phyloP scores from a whole-genome alignment of 2,329 filamentous ascomycete genomes.

The Monilinia laxa region DNA sequence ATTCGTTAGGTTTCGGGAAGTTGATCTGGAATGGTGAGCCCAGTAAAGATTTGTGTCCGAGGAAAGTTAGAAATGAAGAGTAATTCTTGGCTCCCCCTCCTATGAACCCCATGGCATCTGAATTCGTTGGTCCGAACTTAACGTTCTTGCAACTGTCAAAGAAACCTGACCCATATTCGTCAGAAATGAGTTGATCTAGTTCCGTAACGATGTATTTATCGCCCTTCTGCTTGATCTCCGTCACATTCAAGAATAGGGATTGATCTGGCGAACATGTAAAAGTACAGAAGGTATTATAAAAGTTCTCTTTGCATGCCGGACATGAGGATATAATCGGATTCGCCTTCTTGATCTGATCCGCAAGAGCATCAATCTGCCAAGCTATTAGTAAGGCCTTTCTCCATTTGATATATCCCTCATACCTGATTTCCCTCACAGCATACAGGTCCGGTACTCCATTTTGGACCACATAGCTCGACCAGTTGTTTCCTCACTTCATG shows the following conservation, averaged over 20 bases:
- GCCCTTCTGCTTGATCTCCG: constrained; percentile 60
- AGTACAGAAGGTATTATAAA: constrained; percentile 96
- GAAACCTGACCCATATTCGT: constrained; percentile 81
- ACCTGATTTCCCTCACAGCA: constrained; percentile 84
- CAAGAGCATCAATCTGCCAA: constrained; percentile 70
- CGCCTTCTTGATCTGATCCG: constrained; percentile 81
- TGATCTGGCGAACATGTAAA: constrained; percentile 98
- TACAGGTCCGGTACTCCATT: constrained; percentile 81
- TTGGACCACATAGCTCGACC: constrained; percentile 78
- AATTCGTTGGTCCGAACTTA: constrained; percentile 93
- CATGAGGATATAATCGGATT: constrained; percentile 89
- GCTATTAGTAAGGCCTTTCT: constrained; percentile 10
- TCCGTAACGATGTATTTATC: constrained; percentile 70
- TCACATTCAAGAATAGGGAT: constrained; percentile 92
- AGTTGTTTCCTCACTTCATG: constrained; percentile 72
- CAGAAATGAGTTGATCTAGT: constrained; percentile 83
- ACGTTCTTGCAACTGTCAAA: constrained; percentile 99
- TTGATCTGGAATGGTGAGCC: constrained; percentile 99
- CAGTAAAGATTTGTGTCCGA: constrained; percentile 78
- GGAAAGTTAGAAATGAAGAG: constrained; percentile 80
- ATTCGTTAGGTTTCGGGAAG: constrained; percentile 64
- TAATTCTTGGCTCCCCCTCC: constrained; percentile 93
- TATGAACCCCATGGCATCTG: constrained; percentile 92
- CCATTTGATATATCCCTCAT: constrained; percentile 20
- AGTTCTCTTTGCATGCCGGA: constrained; percentile 96